Conservation (phyloP, 306 rosid genomes). For the Aeschynomene evenia region DNA sequence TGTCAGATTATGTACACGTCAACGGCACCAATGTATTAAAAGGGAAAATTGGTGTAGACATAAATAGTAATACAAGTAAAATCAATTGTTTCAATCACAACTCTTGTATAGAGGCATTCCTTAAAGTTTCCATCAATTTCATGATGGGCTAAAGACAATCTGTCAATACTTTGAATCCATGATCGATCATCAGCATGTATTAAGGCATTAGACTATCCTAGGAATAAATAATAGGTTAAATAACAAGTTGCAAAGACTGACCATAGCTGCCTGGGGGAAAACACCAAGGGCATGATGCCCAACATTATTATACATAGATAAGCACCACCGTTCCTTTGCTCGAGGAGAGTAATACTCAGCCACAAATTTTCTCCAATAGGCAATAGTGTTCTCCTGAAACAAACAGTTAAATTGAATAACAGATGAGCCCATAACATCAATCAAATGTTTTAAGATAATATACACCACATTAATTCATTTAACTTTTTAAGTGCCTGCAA, state of each 20-base stretch:
- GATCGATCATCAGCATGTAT: neutral
- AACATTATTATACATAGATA: conserved; percentile 80
- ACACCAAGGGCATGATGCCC: conserved; percentile 94
- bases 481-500: neutral
- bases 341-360: conserved; percentile 94
- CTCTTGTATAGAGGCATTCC: neutral
- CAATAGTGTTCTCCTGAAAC: conserved; percentile 82
- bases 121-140: neutral
- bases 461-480: neutral
- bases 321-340: conserved; percentile 95
- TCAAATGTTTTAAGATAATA: neutral
- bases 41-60: neutral
- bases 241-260: conserved; percentile 34
- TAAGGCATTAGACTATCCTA: neutral
- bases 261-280: conserved; percentile 94
- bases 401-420: conserved; percentile 19
- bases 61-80: neutral
- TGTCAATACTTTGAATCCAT: neutral
- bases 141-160: neutral
- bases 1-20: conserved; percentile 11
- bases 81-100: neutral
- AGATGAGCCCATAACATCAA: conserved; percentile 13
- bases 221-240: neutral
- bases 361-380: conserved; percentile 99
- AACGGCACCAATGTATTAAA: neutral